These are phyloP conservation scores for Tricholoma furcatifolium DNA, from an alignment of 768 basidiomycete species.

Conservation along the genomic window DNA sequence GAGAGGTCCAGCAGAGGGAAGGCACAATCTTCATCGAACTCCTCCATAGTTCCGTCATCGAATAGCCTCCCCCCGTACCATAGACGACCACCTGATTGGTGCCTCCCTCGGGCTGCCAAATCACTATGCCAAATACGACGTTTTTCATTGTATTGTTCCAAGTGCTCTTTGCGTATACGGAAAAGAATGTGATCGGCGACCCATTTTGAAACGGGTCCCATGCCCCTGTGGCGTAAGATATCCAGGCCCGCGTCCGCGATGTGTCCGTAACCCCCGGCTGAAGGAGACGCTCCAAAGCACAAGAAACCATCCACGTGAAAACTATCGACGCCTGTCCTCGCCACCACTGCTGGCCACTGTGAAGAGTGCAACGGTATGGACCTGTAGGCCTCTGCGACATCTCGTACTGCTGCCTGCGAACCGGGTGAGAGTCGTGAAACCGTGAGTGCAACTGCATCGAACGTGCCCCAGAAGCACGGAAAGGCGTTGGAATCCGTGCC, in stretches of 20 bases:
- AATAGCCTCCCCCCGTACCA: constrained; percentile 22
- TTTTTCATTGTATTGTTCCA: constrained; percentile 21
- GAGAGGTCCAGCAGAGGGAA: constrained; percentile 23
- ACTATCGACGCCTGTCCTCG: neutral
- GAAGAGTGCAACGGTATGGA: constrained; percentile 1
- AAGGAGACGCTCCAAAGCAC: too few relatives aligned
- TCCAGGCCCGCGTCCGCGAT: too few relatives aligned
- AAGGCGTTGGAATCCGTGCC: constrained; percentile 24
- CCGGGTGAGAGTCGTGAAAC: too few relatives aligned
- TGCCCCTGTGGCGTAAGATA: constrained; percentile 19
- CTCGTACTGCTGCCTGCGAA: too few relatives aligned
- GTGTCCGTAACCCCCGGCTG: too few relatives aligned
- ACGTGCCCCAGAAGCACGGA: too few relatives aligned
- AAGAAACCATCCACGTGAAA: constrained; percentile 1
- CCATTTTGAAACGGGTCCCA: constrained; percentile 25
- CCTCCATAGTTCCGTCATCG: constrained; percentile 9
- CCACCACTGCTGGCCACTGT: constrained; percentile 14
- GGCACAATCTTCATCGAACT: too few relatives aligned
- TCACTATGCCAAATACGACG: neutral
- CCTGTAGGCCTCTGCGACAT: constrained; percentile 15
- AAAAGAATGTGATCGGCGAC: too few relatives aligned
- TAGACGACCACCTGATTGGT: constrained; percentile 1
- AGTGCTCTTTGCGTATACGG: constrained; percentile 14
- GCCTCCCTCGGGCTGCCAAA: neutral
- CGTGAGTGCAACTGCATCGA: neutral